A percentile compares a stretch with the other conserved stretches of the same genome.
Evolutionary conservation across 306 rosid genomes (phyloP).

Genomic region (Dryas octopetala): DNA sequence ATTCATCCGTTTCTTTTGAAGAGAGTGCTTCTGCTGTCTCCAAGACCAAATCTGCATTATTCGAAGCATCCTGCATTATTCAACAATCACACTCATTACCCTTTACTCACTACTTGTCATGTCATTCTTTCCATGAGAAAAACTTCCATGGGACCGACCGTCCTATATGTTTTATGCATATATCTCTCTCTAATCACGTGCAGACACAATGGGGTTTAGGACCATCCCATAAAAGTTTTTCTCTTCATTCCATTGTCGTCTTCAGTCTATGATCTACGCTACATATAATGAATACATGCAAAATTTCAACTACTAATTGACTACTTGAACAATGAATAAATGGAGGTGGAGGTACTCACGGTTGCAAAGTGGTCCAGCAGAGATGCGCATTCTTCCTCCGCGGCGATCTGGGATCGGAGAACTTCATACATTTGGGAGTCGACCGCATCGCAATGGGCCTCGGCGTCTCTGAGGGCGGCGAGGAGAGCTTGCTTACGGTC

Average conservation of each 20-base stretch:
- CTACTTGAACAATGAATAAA: background rate
- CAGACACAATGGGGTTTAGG: too few relatives aligned
- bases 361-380: slow-evolving; percentile 50
- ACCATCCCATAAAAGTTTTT: too few relatives aligned
- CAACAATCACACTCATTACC: background rate
- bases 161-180: too few relatives aligned
- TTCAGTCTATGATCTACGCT: background rate
- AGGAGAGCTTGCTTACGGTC: slow-evolving; percentile 44
- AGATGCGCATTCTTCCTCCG: slow-evolving; percentile 59
- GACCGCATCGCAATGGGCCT: slow-evolving; percentile 45
- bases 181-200: too few relatives aligned
- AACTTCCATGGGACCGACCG: too few relatives aligned
- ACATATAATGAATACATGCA: too few relatives aligned
- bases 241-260: background rate
- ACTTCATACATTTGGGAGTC: slow-evolving; percentile 61
- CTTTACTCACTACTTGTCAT: background rate
- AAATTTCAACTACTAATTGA: too few relatives aligned
- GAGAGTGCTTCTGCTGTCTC: slow-evolving; percentile 46
- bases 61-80: slow-evolving; percentile 56
- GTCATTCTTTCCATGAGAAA: background rate
- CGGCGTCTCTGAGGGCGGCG: slow-evolving; percentile 48
- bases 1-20: slow-evolving; percentile 51
- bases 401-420: slow-evolving; percentile 49
- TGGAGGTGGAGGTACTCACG: slow-evolving; percentile 34
- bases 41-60: slow-evolving; percentile 44